phyloP scores from a whole-genome alignment of 352 stramenopile species.

The Pythium pectinolyticum region DNA sequence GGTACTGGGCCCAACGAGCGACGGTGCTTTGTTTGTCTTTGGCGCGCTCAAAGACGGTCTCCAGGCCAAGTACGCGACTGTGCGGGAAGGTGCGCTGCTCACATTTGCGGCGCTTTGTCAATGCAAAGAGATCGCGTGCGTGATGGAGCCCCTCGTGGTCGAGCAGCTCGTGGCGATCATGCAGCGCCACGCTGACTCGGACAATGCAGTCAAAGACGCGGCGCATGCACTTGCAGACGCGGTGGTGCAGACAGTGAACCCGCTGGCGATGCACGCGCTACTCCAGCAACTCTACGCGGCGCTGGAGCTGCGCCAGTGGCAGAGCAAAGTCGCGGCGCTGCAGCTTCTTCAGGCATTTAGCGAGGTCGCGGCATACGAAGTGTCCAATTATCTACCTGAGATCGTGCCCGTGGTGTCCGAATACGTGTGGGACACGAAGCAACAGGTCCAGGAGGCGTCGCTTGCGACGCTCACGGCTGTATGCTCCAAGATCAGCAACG shows the following conservation, averaged over 20 bases:
- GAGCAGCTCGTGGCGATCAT: constrained; percentile 52
- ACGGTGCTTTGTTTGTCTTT: constrained; percentile 41
- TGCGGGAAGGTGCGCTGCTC: constrained; percentile 56
- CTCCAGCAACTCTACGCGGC: constrained; percentile 60
- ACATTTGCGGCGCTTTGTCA: constrained; percentile 43
- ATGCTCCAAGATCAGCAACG: constrained; percentile 90
- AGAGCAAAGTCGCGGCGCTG: constrained; percentile 85
- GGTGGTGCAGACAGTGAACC: constrained; percentile 49
- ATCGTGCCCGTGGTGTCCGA: constrained; percentile 88
- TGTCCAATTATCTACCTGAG: constrained; percentile 82
- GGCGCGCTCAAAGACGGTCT: constrained; percentile 47
- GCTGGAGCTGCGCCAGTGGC: constrained; percentile 74
- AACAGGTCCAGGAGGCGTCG: constrained; percentile 88
- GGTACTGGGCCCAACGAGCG: constrained; percentile 38
- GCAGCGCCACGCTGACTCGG: constrained; percentile 65
- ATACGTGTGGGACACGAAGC: constrained; percentile 94
- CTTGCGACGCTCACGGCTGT: constrained; percentile 71
- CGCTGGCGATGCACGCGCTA: constrained; percentile 56
- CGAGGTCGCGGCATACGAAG: constrained; percentile 58
- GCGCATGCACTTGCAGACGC: constrained; percentile 33
- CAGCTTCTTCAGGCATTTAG: constrained; percentile 81
- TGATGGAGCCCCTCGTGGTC: constrained; percentile 58
- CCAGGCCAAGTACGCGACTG: constrained; percentile 41
- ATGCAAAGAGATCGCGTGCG: constrained; percentile 42
- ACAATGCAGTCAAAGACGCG: constrained; percentile 50